A percentile compares a stretch with the other conserved stretches of the same genome.
Evolutionary conservation across 306 rosid species (phyloP).

Genomic region (Casuarina cunninghamiana): DNA sequence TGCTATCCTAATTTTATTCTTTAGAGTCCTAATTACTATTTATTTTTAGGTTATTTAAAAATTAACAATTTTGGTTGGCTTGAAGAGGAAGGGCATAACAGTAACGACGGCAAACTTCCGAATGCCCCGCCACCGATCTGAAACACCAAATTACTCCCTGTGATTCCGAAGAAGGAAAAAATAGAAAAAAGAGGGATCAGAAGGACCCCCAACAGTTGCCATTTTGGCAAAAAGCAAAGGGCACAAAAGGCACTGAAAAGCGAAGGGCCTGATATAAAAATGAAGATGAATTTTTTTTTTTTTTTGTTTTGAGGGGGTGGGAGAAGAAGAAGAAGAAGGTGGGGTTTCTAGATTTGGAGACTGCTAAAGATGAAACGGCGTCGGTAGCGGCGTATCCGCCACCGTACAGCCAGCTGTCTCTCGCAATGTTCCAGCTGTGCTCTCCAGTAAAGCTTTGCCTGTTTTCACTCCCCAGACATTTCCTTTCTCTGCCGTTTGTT

Average conservation of each 20-base stretch:
- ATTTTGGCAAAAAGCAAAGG: not conserved
- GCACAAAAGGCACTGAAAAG: slow-evolving; percentile 12
- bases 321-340: not conserved
- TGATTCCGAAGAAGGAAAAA: not conserved
- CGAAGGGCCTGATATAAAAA: no score
- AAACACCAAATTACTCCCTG: not conserved
- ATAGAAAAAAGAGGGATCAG: not conserved
- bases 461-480: not conserved
- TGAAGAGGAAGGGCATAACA: not conserved
- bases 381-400: slow-evolving; percentile 42
- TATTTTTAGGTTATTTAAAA: no score
- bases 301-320: not conserved
- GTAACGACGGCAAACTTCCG: not conserved
- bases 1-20: no score
- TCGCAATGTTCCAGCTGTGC: slow-evolving; percentile 56
- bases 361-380: slow-evolving; percentile 31
- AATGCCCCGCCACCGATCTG: not conserved
- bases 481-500: slow-evolving; percentile 6
- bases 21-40: no score
- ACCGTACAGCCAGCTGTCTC: slow-evolving; percentile 63
- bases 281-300: no score
- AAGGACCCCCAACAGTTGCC: not conserved
- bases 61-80: no score
- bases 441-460: slow-evolving; percentile 19
- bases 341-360: not conserved